These are phyloP conservation scores for Chloris gayana DNA, from an alignment of 176 grass and related monocot genomes.

Conservation along the genomic window DNA sequence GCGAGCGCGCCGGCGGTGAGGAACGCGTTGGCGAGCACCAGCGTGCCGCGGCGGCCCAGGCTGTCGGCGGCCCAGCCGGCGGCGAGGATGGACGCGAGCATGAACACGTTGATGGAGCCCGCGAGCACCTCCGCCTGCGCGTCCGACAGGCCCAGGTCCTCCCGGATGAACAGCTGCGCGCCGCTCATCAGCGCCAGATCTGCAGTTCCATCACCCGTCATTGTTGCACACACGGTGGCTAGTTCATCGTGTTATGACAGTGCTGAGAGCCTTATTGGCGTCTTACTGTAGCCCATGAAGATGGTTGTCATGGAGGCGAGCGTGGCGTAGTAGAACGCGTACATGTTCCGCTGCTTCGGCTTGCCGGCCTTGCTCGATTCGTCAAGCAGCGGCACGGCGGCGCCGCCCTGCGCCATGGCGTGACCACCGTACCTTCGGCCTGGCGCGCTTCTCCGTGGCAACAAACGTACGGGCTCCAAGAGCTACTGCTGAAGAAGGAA, in stretches of 20 bases:
- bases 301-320: slow-evolving; percentile 54
- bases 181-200: slow-evolving; percentile 61
- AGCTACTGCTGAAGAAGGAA: no score
- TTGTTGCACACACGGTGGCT: no score
- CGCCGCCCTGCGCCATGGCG: background rate
- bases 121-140: slow-evolving; percentile 46
- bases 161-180: slow-evolving; percentile 62
- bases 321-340: slow-evolving; percentile 32
- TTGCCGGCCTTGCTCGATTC: background rate
- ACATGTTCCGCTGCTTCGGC: slow-evolving; percentile 29
- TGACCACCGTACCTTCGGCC: no score
- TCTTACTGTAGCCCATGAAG: slow-evolving; percentile 50
- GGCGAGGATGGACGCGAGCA: slow-evolving; percentile 38
- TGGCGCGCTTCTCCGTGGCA: background rate
- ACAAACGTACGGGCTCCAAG: no score
- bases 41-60: slow-evolving; percentile 33
- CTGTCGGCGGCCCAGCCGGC: slow-evolving; percentile 47
- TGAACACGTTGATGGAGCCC: slow-evolving; percentile 48
- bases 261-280: no score
- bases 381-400: background rate
- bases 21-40: slow-evolving; percentile 45
- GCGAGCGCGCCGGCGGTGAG: slow-evolving; percentile 47
- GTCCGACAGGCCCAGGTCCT: slow-evolving; percentile 42
- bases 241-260: no score
- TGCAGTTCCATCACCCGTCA: background rate